These are phyloP conservation scores for Lithohypha guttulata DNA, from an alignment of 2,329 filamentous ascomycete species.

Conservation along the genomic window DNA sequence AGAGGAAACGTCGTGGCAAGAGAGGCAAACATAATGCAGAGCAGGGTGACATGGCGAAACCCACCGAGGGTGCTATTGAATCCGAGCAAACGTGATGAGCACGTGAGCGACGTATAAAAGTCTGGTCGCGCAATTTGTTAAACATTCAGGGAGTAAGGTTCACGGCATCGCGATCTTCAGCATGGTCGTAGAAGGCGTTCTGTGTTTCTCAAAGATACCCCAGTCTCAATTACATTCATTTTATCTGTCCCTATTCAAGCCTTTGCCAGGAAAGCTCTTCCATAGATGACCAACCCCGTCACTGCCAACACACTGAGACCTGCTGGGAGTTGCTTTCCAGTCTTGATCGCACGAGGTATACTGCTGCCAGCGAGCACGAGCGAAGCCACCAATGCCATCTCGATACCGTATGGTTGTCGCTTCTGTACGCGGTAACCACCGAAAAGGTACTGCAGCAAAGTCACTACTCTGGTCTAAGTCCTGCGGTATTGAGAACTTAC, in stretches of 20 bases:
- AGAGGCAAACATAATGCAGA: too few relatives aligned
- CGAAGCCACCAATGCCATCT: slow-evolving; percentile 80
- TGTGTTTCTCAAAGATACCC: slow-evolving; percentile 6
- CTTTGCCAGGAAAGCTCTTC: slow-evolving; percentile 48
- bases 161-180: too few relatives aligned
- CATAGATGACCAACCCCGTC: slow-evolving; percentile 71
- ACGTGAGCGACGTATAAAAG: too few relatives aligned
- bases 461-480: too few relatives aligned
- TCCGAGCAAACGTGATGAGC: too few relatives aligned
- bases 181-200: slow-evolving; percentile 5
- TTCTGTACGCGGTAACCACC: slow-evolving; percentile 72
- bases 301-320: slow-evolving; percentile 67
- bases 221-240: not conserved
- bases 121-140: too few relatives aligned
- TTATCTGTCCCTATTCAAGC: slow-evolving; percentile 3
- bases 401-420: slow-evolving; percentile 67
- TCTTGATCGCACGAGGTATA: slow-evolving; percentile 75
- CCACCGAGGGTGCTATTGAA: too few relatives aligned
- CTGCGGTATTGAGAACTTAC: slow-evolving; percentile 27
- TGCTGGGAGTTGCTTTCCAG: slow-evolving; percentile 70
- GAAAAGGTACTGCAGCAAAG: slow-evolving; percentile 58
- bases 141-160: too few relatives aligned
- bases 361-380: slow-evolving; percentile 73
- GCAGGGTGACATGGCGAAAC: too few relatives aligned
- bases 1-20: slow-evolving; percentile 9